Evolutionary conservation across 2,329 filamentous ascomycete genomes (phyloP), one percentile per base, ranked within the genome.

Genomic region (Colletotrichum sp.): DNA sequence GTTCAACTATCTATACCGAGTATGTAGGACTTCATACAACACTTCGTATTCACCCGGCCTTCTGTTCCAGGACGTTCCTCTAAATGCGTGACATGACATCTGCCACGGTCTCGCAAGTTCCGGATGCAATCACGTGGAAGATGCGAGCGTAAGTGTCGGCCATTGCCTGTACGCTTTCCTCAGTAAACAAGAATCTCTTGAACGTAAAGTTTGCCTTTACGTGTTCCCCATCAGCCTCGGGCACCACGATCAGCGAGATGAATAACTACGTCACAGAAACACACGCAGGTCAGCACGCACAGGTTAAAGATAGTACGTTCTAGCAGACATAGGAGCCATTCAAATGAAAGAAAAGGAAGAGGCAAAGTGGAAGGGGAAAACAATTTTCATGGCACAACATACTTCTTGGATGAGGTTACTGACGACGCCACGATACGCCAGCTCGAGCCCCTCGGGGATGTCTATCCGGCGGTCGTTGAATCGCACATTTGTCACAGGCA

Each of bases 381-480:
- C n/a, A n/a, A n/a, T n/a, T n/a, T n/a, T n/a, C n/a, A 8, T n/a
- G 0, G 55, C 21, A 26, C 52, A 59, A 59, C 55, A 28, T 59
- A 59, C 55, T 59, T 59, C 55, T 28, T 59, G 24, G 24, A 28
- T 59, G 55, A 59, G 55, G 24, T 59, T 59, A 16, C 55, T 59
- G 55, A 59, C 16, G 55, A 59, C 55, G 2, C 55, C 55, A 59
- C 55, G 55, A 28, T 59, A 59, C 8, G 24, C 1, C 60, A 63
- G 60, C 30, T 63, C 60, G 1, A 63, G 60, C 60, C 60, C 60
- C 18, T 63, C 28, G 15, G 28, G 60, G n/a, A 63, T 63, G 30
- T 63, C 60, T 21, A 63, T 15, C 60, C 60, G 60, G 28, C 60
- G 60, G 60, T 63, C 55, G 18, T 63, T 63, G 18, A 63, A 63